phyloP scores from a whole-genome alignment of 1,284 basidiomycete species.

The Abortiporus biennis region DNA sequence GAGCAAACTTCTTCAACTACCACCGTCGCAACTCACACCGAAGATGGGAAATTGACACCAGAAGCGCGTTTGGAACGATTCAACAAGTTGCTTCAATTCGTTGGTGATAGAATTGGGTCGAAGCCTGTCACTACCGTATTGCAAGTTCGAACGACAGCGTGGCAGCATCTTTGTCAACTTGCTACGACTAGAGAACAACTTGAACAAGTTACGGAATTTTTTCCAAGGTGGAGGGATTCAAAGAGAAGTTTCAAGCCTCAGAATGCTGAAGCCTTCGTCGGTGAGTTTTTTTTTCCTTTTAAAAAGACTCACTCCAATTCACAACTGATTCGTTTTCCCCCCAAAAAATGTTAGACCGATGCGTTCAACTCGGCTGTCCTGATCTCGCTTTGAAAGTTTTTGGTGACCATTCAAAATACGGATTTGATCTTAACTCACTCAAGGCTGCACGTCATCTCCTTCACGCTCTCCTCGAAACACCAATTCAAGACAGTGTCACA shows the following conservation, averaged over 20 bases:
- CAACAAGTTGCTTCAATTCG: slow-evolving; percentile 19
- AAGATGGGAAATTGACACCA: slow-evolving; percentile 12
- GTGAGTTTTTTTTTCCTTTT: slow-evolving; percentile 31
- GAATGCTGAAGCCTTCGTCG: slow-evolving; percentile 38
- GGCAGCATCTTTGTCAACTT: slow-evolving; percentile 44
- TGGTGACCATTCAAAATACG: slow-evolving; percentile 54
- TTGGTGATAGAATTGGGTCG: slow-evolving; percentile 19
- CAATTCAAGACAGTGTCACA: slow-evolving; percentile 41
- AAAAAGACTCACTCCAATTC: neutral
- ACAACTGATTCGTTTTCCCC: neutral
- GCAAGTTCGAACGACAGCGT: slow-evolving; percentile 29
- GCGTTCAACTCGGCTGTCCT: slow-evolving; percentile 48
- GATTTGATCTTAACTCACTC: slow-evolving; percentile 42
- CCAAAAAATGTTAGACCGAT: slow-evolving; percentile 43
- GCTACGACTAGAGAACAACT: slow-evolving; percentile 42
- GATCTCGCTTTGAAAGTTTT: slow-evolving; percentile 54
- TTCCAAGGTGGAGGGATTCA: slow-evolving; percentile 42
- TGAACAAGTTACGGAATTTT: slow-evolving; percentile 33
- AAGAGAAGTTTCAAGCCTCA: slow-evolving; percentile 31
- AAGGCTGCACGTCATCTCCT: slow-evolving; percentile 42
- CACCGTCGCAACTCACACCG: no score
- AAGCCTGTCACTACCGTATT: slow-evolving; percentile 11
- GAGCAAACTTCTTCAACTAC: neutral
- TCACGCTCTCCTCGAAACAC: slow-evolving; percentile 35
- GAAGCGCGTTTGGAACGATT: slow-evolving; percentile 21